A percentile compares a stretch with the other conserved stretches of the same genome.
These are phyloP conservation scores for Pseudogymnoascus sp. DNA, from an alignment of 2,329 filamentous ascomycete genomes.

Conservation along the genomic window DNA sequence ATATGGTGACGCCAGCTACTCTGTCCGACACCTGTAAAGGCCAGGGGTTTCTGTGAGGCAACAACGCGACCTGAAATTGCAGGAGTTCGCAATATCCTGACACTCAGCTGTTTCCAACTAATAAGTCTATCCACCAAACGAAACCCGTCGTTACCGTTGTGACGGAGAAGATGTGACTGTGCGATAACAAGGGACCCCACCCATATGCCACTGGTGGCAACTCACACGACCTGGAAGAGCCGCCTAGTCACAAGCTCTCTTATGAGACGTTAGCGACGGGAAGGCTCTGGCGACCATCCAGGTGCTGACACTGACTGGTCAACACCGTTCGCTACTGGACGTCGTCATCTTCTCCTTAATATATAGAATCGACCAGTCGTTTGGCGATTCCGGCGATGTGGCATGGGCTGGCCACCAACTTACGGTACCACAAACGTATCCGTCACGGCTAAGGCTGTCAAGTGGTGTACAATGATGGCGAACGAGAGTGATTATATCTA, in stretches of 20 bases:
- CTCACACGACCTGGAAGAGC: background rate
- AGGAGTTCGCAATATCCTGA: background rate
- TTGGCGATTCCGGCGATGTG: background rate
- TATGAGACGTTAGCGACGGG: background rate
- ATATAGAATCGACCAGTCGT: too few species aligned
- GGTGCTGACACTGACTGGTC: background rate
- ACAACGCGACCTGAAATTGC: background rate
- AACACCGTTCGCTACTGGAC: background rate
- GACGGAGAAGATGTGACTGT: background rate
- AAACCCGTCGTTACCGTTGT: background rate
- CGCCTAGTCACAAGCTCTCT: background rate
- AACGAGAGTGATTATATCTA: background rate
- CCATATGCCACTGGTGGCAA: background rate
- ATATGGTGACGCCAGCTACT: background rate
- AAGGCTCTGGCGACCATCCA: background rate
- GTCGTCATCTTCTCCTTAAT: background rate
- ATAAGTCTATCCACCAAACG: background rate
- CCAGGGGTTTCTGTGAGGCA: background rate
- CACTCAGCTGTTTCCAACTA: background rate
- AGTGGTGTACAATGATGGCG: background rate
- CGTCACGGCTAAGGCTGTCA: background rate
- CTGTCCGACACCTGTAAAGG: background rate
- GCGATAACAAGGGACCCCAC: background rate
- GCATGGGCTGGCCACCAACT: background rate
- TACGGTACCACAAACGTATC: background rate